phyloP scores from a whole-genome alignment of 2,329 filamentous ascomycete genomes.

The Penicillium sclerotiorum region DNA sequence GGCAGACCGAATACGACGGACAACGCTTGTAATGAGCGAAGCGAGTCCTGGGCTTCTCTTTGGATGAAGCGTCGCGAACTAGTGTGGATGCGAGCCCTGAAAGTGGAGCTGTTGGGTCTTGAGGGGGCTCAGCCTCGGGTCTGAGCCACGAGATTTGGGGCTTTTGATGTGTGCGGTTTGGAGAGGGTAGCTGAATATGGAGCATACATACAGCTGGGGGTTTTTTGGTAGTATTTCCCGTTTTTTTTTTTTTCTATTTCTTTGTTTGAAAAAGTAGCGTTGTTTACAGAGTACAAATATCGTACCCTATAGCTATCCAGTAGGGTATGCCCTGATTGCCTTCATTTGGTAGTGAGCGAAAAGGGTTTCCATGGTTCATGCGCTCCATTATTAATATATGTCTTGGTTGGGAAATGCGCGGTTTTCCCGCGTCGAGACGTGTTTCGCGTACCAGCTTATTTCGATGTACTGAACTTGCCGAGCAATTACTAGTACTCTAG shows the following conservation, averaged over 20 bases:
- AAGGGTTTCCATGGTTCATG: slow-evolving; percentile 20
- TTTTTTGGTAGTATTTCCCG: too few relatives aligned
- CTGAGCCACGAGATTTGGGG: slow-evolving; percentile 10
- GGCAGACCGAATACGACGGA: not conserved
- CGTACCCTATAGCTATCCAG: not conserved
- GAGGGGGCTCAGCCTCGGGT: slow-evolving; percentile 12
- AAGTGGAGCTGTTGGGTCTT: slow-evolving; percentile 23
- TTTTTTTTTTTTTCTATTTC: not conserved
- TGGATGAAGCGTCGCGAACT: slow-evolving; percentile 22
- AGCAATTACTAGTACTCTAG: too few relatives aligned
- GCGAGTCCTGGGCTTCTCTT: slow-evolving; percentile 22
- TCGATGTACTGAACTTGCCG: slow-evolving; percentile 1
- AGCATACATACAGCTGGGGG: too few relatives aligned
- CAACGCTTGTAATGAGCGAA: slow-evolving; percentile 20
- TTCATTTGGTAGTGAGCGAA: slow-evolving; percentile 1
- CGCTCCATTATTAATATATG: slow-evolving; percentile 14
- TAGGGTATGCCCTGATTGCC: slow-evolving; percentile 5
- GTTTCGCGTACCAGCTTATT: slow-evolving; percentile 2
- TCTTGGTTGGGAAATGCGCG: slow-evolving; percentile 11
- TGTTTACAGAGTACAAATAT: too few relatives aligned
- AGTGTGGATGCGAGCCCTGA: slow-evolving; percentile 31
- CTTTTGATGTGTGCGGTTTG: not conserved
- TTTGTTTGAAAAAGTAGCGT: not conserved
- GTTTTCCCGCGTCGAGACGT: too few relatives aligned
- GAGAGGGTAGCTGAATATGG: too few relatives aligned